Percentiles rank a stretch among this genome's conserved stretches.
Conservation (phyloP, 2,329 filamentous ascomycete species). For the Sporothrix mexicana region DNA sequence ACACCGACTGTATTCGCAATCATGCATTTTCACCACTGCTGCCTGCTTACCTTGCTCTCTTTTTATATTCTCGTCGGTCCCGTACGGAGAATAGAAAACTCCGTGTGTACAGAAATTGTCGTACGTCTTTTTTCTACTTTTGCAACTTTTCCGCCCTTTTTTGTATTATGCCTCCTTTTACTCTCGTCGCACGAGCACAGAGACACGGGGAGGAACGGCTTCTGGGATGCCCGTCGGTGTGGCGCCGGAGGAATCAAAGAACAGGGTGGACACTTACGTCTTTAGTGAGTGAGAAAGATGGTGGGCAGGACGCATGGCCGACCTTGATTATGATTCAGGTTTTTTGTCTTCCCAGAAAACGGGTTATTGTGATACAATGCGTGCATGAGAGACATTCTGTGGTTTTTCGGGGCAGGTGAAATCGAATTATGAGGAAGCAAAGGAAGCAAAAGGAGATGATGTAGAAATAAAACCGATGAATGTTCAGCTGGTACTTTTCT, state of each 20-base stretch:
- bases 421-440: neutral
- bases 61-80: conserved; percentile 19
- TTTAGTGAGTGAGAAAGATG: neutral
- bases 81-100: neutral
- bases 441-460: neutral
- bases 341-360: conserved; percentile 20
- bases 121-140: neutral
- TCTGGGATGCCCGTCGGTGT: conserved; percentile 27
- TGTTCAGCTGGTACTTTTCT: neutral
- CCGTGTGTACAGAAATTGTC: neutral
- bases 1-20: neutral
- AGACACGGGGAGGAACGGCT: neutral
- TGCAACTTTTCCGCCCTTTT: neutral
- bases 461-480: neutral
- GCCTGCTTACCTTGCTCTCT: neutral
- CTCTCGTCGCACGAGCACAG: conserved; percentile 5
- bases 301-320: neutral
- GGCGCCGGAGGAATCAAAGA: conserved; percentile 21
- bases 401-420: neutral
- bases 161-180: neutral
- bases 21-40: neutral
- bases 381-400: conserved; percentile 7
- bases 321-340: conserved; percentile 9
- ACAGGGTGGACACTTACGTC: too few species aligned
- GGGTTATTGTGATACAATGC: conserved; percentile 25